Conservation (phyloP, 2,329 filamentous ascomycete genomes). For the Cladosporium colombiae region DNA sequence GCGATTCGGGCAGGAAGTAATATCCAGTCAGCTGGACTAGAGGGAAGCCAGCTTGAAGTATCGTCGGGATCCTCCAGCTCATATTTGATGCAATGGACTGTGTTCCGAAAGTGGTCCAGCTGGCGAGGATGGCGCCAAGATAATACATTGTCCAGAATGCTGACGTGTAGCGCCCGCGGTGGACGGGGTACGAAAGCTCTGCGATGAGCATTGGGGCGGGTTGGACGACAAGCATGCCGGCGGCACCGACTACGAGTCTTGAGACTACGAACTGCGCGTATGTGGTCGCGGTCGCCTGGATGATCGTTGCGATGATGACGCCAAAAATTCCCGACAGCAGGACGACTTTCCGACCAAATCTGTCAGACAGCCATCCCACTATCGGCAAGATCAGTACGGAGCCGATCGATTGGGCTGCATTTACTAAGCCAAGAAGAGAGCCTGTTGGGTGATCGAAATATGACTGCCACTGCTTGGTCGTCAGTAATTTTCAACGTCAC, state of each 20-base stretch:
- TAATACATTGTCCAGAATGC: conserved; percentile 58
- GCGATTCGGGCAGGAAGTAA: conserved; percentile 42
- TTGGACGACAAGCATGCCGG: conserved; percentile 53
- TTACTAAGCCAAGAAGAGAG: conserved; percentile 10
- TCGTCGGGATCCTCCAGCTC: conserved; percentile 51
- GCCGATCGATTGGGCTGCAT: conserved; percentile 8
- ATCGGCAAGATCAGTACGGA: background rate
- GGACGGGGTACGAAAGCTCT: conserved; percentile 47
- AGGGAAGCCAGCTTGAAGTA: conserved; percentile 50
- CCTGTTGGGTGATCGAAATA: conserved; percentile 11
- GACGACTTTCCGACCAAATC: conserved; percentile 7
- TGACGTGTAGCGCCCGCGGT: conserved; percentile 39
- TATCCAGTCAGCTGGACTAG: conserved; percentile 58
- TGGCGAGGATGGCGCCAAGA: conserved; percentile 20
- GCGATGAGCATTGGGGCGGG: conserved; percentile 53
- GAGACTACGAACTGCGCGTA: conserved; percentile 37
- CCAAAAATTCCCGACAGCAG: background rate
- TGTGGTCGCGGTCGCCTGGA: conserved; percentile 9
- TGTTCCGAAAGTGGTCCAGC: conserved; percentile 44
- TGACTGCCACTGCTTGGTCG: conserved; percentile 23
- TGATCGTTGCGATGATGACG: conserved; percentile 13
- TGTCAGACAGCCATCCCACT: conserved; percentile 7
- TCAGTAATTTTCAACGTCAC: background rate
- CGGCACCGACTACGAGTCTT: conserved; percentile 41
- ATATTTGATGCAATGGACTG: conserved; percentile 42